Percentiles rank a stretch among this genome's conserved stretches.
Conservation (phyloP, 2,329 filamentous ascomycete species). For the Phoma sp. region DNA sequence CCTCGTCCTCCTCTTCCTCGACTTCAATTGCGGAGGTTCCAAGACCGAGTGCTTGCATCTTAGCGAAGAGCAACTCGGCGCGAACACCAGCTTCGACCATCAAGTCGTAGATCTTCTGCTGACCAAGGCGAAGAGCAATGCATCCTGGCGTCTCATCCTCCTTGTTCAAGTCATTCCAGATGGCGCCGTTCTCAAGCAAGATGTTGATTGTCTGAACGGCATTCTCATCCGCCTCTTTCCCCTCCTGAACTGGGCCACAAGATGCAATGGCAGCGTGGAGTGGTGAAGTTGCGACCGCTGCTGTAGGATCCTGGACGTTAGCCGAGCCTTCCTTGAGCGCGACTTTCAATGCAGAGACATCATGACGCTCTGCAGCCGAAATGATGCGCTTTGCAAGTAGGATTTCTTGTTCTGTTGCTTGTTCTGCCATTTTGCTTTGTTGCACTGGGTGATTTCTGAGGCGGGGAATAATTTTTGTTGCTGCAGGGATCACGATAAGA, state of each 20-base stretch:
- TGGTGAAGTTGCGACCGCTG: constrained; percentile 43
- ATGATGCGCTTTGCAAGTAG: constrained; percentile 49
- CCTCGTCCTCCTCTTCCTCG: constrained; percentile 35
- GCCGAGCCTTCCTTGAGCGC: constrained; percentile 47
- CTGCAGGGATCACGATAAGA: constrained; percentile 22
- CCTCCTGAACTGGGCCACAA: constrained; percentile 40
- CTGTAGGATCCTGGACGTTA: constrained; percentile 48
- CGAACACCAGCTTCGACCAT: constrained; percentile 49
- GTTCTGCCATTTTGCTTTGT: constrained; percentile 35
- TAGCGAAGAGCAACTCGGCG: constrained; percentile 45
- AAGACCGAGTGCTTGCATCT: constrained; percentile 43
- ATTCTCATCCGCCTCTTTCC: constrained; percentile 37
- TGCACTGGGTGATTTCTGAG: not conserved
- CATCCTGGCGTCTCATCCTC: constrained; percentile 50
- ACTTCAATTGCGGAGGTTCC: constrained; percentile 30
- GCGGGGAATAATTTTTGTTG: constrained; percentile 9
- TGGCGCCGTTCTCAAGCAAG: constrained; percentile 47
- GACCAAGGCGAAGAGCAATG: constrained; percentile 43
- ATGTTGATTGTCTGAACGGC: constrained; percentile 41
- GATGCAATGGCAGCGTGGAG: constrained; percentile 46
- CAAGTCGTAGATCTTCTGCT: constrained; percentile 46
- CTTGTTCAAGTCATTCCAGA: constrained; percentile 50
- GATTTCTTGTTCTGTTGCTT: constrained; percentile 46
- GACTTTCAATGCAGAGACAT: constrained; percentile 42
- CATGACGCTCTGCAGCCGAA: constrained; percentile 45